Evolutionary conservation across 1,284 basidiomycete species (phyloP).

Genomic region (Ustilago bromivora): DNA sequence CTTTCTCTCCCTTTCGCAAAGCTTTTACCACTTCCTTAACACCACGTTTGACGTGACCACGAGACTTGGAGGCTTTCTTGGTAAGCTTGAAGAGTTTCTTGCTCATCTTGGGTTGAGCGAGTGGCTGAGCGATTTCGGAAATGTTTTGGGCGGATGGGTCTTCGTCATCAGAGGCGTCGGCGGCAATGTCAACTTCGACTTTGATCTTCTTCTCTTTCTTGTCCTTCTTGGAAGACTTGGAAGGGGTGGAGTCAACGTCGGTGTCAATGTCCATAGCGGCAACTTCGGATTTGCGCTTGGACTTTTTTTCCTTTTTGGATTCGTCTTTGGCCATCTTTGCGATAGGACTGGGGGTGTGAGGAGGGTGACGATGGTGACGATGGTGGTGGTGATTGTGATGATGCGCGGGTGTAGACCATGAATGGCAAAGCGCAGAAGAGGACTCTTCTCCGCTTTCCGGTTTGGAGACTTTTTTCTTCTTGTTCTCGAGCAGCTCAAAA

Average conservation of each 20-base stretch:
- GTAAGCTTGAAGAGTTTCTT: conserved; percentile 69
- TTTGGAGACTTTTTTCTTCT: background rate
- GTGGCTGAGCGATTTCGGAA: conserved; percentile 65
- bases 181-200: conserved; percentile 22
- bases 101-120: conserved; percentile 61
- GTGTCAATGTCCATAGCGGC: conserved; percentile 50
- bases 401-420: conserved; percentile 5
- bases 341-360: background rate
- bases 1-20: conserved; percentile 68
- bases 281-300: conserved; percentile 54
- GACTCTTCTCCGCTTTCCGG: background rate
- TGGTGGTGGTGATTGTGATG: conserved; percentile 1
- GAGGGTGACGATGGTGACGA: conserved; percentile 3
- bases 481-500: conserved; percentile 1
- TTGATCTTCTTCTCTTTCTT: conserved; percentile 59
- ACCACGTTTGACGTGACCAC: conserved; percentile 69
- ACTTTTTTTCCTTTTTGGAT: conserved; percentile 63
- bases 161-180: conserved; percentile 50
- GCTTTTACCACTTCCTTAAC: conserved; percentile 70
- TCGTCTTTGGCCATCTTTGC: conserved; percentile 60
- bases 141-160: conserved; percentile 35
- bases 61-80: conserved; percentile 68
- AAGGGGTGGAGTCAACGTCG: conserved; percentile 31
- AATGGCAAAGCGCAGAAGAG: background rate
- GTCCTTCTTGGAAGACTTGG: conserved; percentile 59